Base-by-base conservation (phyloP, 1,139 yeast species). In the Yamadazyma diddensiae region DNA sequence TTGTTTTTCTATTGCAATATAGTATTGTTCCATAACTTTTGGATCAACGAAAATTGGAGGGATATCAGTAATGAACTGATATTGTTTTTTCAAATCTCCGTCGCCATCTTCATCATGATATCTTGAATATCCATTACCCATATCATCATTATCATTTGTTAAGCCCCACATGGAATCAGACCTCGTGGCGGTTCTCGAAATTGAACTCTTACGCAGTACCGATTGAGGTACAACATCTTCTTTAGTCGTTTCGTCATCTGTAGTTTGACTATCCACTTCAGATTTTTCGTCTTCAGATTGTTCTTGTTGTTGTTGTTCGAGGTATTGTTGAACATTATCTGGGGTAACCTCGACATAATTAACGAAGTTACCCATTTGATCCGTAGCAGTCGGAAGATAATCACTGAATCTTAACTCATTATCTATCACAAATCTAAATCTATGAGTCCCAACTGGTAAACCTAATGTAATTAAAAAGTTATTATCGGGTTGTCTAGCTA, bases 41-140 rank as follows among this genome's bases (percentile, higher is more conserved):
- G 92, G 88, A 47, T 84, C 94, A 3, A 85, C 77, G 57, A 92
- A 90, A 19, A 92, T 88, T 2, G 94, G 88, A 1, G 98, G 98
- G 29, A 92, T 90, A 41, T 77, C 82, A 31, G 65, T 70, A 20
- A 80, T 77, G 54, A 79, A 84, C 39, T 74, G 68, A 30, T 47
- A 55, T 3, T 50, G 33, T 31, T 51, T 52, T 3, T 45, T 35
- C 13, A 39, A 36, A 10, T 47, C 54, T 17, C 50, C 52, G 31
- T 51, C 63, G 42, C 69, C 74, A 37, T 77, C 62, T 38, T 70
- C 80, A 36, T 82, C 92, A 47, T 80, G 84, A 53, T 83, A 84
- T 41, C 94, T 64, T 6, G 84, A 73, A 50, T 82, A 85, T 0
- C 90, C 94, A 45, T 78, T 71, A 21, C 94, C 94, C 82, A 82